A percentile compares a stretch with the other conserved stretches of the same genome.
Evolutionary conservation across 2,329 filamentous ascomycete genomes (phyloP).

Genomic region (Pestalotiopsis sp.): DNA sequence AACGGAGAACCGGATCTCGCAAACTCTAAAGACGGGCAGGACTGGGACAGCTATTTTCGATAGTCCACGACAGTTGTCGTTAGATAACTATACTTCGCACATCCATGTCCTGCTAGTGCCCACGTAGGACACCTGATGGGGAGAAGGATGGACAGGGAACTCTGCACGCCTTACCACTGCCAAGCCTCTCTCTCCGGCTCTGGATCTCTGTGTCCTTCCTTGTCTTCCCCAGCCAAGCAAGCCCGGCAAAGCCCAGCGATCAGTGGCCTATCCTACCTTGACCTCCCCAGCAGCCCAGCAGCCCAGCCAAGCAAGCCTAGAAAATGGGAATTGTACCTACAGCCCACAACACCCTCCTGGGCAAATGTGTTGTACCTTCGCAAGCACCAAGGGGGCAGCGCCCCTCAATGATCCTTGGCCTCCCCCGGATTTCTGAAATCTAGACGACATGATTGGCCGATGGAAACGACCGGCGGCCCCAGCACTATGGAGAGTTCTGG

Average conservation of each 20-base stretch:
- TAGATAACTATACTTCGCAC: neutral
- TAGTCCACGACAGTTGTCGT: neutral
- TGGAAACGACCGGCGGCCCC: neutral
- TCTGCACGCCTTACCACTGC: neutral
- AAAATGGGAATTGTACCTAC: neutral
- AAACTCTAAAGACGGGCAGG: neutral
- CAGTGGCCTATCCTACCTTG: neutral
- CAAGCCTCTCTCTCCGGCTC: neutral
- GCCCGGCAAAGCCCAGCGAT: neutral
- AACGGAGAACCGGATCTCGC: neutral
- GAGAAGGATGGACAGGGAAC: neutral
- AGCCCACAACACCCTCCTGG: neutral
- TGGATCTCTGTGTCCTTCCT: neutral
- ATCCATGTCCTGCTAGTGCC: neutral
- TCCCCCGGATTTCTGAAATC: constrained; percentile 11
- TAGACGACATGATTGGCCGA: neutral
- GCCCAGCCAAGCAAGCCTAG: neutral
- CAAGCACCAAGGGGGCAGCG: neutral
- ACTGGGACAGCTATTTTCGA: neutral
- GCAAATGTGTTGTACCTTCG: neutral
- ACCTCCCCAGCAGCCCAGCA: neutral
- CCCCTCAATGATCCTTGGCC: constrained; percentile 6
- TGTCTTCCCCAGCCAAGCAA: neutral
- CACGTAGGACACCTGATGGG: neutral
- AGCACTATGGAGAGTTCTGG: constrained; percentile 5